These are phyloP conservation scores for Populus pruinosa DNA, from an alignment of 345 rosid genomes.

Conservation along the genomic window DNA sequence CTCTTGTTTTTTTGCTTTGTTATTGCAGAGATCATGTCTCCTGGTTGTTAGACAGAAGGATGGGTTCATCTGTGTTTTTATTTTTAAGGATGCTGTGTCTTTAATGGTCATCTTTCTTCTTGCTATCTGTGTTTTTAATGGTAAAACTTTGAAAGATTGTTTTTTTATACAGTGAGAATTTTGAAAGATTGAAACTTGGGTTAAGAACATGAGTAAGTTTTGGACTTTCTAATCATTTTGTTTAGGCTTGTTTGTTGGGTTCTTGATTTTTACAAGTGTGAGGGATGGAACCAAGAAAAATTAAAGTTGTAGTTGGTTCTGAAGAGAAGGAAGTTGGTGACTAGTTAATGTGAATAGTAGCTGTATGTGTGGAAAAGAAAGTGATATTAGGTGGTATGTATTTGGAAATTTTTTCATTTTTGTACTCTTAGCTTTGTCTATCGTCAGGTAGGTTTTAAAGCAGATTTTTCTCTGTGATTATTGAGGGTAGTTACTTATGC, in stretches of 20 bases:
- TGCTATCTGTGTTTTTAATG: background rate
- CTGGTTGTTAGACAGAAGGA: background rate
- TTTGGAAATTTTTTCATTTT: too few relatives aligned
- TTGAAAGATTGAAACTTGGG: background rate
- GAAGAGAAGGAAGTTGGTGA: background rate
- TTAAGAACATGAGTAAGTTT: background rate
- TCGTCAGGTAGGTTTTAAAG: background rate
- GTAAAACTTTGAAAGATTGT: background rate
- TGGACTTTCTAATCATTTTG: background rate
- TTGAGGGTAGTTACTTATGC: background rate
- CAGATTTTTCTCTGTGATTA: background rate
- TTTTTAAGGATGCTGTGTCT: background rate
- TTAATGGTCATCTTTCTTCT: background rate
- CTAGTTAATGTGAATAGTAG: background rate
- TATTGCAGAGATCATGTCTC: background rate
- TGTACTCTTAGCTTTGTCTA: too few relatives aligned
- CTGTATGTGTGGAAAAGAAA: background rate
- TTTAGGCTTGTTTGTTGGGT: background rate
- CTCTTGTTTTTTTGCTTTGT: too few relatives aligned
- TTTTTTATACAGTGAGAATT: too few relatives aligned
- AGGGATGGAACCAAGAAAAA: background rate
- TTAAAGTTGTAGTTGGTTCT: background rate
- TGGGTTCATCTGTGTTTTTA: background rate
- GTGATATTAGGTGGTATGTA: background rate
- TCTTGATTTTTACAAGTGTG: background rate